These are phyloP conservation scores for Verbena officinalis DNA, from an alignment of 257 asterid species.

Conservation along the genomic window DNA sequence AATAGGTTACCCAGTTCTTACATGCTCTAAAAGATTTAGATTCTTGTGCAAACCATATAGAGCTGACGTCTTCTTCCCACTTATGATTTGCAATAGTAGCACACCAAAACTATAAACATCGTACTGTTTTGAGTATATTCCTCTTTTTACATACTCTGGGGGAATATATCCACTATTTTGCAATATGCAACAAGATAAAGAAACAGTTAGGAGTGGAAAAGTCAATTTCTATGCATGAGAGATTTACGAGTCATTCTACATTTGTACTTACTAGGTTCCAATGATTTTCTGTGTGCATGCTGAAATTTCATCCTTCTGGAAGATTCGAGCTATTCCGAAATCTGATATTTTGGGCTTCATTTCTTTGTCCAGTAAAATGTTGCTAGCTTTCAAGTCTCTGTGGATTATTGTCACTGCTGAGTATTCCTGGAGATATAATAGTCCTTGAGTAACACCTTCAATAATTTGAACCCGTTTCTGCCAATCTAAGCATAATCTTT, in stretches of 20 bases:
- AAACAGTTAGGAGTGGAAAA: neutral
- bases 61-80: constrained; percentile 38
- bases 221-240: neutral
- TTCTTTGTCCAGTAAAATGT: constrained; percentile 23
- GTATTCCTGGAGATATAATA: constrained; percentile 48
- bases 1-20: constrained; percentile 10
- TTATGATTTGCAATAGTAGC: constrained; percentile 42
- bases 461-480: constrained; percentile 34
- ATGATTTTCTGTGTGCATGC: constrained; percentile 41
- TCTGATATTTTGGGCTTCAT: constrained; percentile 20
- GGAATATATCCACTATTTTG: constrained; percentile 45
- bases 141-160: constrained; percentile 45
- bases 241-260: neutral
- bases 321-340: constrained; percentile 25
- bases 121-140: constrained; percentile 43
- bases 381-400: constrained; percentile 36
- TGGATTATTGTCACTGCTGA: constrained; percentile 43
- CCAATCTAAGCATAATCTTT: constrained; percentile 35
- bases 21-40: constrained; percentile 40
- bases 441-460: constrained; percentile 53
- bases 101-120: constrained; percentile 52
- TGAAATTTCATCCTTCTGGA: constrained; percentile 36
- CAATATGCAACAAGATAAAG: neutral
- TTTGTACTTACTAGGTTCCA: constrained; percentile 52
- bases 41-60: constrained; percentile 35